Percentiles rank a stretch among this genome's conserved stretches.
These are phyloP conservation scores for Penicillium bialowiezense DNA, from an alignment of 495 filamentous ascomycete genomes.

Conservation along the genomic window DNA sequence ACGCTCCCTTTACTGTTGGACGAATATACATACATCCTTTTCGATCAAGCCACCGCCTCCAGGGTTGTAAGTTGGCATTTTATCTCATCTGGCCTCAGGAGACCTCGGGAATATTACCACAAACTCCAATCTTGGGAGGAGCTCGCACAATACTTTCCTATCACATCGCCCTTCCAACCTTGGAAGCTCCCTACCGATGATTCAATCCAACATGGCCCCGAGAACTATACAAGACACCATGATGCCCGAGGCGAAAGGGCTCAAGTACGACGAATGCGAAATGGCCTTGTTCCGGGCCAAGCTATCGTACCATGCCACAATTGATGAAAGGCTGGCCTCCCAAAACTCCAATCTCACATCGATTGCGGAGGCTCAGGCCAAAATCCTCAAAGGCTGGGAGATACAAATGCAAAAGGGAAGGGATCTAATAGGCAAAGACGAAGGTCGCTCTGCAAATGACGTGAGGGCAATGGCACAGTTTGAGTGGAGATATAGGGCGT, in stretches of 20 bases:
- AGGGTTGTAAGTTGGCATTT: no score
- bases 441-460: constrained; percentile 29
- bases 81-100: no score
- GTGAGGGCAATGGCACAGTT: constrained; percentile 38
- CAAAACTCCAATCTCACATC: constrained; percentile 36
- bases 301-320: constrained; percentile 38
- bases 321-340: constrained; percentile 35
- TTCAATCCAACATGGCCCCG: constrained; percentile 22
- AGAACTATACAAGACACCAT: constrained; percentile 23
- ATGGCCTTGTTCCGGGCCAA: constrained; percentile 43
- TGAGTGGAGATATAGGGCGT: constrained; percentile 37
- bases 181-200: background rate
- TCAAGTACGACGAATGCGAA: constrained; percentile 43
- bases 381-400: constrained; percentile 39
- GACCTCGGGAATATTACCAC: no score
- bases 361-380: constrained; percentile 37
- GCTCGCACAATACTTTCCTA: no score
- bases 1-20: background rate
- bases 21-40: constrained; percentile 3
- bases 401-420: constrained; percentile 37
- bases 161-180: background rate
- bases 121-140: no score
- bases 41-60: background rate
- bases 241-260: constrained; percentile 37
- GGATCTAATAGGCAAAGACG: constrained; percentile 36